These are phyloP conservation scores for Neofusicoccum cordaticola DNA, from an alignment of 2,329 filamentous ascomycete species.

Conservation along the genomic window DNA sequence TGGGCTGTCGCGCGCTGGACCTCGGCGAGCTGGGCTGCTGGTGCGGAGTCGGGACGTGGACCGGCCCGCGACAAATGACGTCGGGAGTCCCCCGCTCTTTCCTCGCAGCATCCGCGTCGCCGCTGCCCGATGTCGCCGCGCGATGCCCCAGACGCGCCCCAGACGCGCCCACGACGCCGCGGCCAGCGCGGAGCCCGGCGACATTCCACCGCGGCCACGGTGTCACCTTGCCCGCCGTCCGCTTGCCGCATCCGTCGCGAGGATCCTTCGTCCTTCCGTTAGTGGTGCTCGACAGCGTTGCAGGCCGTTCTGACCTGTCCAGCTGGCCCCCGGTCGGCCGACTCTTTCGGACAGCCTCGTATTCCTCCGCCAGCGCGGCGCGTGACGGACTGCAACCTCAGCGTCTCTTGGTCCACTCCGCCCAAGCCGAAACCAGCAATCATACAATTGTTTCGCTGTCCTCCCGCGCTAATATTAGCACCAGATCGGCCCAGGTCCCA, in stretches of 20 bases:
- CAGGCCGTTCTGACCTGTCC: background rate
- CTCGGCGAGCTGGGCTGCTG: background rate
- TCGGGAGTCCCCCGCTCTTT: background rate
- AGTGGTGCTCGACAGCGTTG: background rate
- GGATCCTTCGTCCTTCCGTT: background rate
- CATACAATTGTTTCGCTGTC: background rate
- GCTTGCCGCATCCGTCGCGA: background rate
- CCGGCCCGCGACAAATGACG: background rate
- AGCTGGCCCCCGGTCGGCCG: background rate
- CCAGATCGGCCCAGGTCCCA: background rate
- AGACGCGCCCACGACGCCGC: too few relatives aligned
- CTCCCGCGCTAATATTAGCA: constrained; percentile 3
- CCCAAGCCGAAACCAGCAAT: background rate
- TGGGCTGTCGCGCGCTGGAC: background rate
- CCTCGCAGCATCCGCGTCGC: background rate
- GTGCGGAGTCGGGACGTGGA: constrained; percentile 1
- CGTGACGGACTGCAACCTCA: constrained; percentile 9
- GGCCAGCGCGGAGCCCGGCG: too few relatives aligned
- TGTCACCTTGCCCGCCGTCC: background rate
- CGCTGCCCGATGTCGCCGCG: too few relatives aligned
- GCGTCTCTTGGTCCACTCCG: too few relatives aligned
- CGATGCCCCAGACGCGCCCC: too few relatives aligned
- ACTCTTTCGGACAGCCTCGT: background rate
- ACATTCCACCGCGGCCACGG: background rate
- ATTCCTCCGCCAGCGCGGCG: background rate